Conservation (phyloP, 441 rosid genomes). For the Eutrema salsugineum region DNA sequence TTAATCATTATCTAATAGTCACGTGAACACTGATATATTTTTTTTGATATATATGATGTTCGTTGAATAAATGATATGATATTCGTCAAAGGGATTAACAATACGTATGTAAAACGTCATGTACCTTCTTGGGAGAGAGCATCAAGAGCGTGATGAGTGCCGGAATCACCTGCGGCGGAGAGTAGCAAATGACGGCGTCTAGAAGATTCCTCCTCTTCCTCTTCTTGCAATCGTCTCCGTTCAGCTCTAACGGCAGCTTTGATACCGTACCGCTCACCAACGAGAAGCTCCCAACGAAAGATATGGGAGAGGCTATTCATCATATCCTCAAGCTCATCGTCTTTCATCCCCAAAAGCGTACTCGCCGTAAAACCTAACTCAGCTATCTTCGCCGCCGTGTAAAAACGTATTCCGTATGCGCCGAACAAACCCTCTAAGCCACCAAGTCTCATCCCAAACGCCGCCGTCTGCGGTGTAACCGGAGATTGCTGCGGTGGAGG, state of each 20-base stretch:
- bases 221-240: constrained; percentile 51
- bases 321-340: constrained; percentile 97
- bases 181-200: constrained; percentile 46
- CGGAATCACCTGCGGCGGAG: constrained; percentile 36
- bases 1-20: neutral
- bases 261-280: constrained; percentile 88
- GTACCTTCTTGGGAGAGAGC: constrained; percentile 94
- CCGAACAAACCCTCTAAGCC: constrained; percentile 85
- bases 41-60: too few species aligned
- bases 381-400: constrained; percentile 83
- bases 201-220: constrained; percentile 60
- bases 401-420: constrained; percentile 77
- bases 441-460: constrained; percentile 54
- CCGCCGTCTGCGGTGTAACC: constrained; percentile 36
- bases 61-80: too few species aligned
- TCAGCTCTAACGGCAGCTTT: constrained; percentile 94
- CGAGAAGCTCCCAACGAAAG: constrained; percentile 88
- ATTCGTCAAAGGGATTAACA: too few species aligned
- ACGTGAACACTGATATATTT: neutral
- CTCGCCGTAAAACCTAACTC: constrained; percentile 92
- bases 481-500: constrained; percentile 23
- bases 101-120: too few species aligned
- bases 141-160: constrained; percentile 57
- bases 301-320: constrained; percentile 86
- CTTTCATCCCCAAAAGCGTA: constrained; percentile 84